These are phyloP conservation scores for Ustilago cynodontis DNA, from an alignment of 1,284 basidiomycete genomes.

Conservation along the genomic window DNA sequence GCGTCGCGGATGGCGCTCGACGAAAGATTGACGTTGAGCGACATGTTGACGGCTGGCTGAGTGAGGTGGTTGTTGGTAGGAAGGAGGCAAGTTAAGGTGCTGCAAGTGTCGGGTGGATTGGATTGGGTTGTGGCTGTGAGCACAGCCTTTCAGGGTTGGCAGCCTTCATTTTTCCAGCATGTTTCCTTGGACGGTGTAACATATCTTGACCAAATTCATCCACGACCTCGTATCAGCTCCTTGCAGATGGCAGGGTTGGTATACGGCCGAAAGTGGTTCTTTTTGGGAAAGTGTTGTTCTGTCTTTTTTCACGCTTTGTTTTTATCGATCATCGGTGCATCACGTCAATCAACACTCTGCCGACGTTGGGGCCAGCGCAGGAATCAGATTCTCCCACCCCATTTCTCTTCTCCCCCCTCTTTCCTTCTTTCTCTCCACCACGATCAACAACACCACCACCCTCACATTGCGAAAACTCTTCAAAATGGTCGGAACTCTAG, in stretches of 20 bases:
- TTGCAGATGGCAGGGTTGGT: background rate
- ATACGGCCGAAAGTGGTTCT: slow-evolving; percentile 1
- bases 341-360: background rate
- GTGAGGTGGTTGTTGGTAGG: background rate
- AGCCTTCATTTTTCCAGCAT: too few relatives aligned
- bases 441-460: background rate
- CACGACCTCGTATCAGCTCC: background rate
- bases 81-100: background rate
- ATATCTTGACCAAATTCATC: background rate
- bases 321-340: background rate
- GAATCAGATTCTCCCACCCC: background rate
- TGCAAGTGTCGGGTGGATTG: background rate
- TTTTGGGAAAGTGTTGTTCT: slow-evolving; percentile 1
- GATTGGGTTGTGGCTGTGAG: slow-evolving; percentile 51
- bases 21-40: slow-evolving; percentile 76
- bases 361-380: background rate
- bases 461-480: background rate
- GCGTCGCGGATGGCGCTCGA: slow-evolving; percentile 75
- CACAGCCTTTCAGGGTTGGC: too few relatives aligned
- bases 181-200: too few relatives aligned
- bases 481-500: slow-evolving; percentile 65
- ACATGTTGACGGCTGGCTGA: slow-evolving; percentile 52
- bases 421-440: background rate
- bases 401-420: background rate
- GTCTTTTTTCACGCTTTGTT: background rate